These are phyloP conservation scores for Colletotrichum sp. DNA, from an alignment of 2,329 filamentous ascomycete species.

Conservation along the genomic window DNA sequence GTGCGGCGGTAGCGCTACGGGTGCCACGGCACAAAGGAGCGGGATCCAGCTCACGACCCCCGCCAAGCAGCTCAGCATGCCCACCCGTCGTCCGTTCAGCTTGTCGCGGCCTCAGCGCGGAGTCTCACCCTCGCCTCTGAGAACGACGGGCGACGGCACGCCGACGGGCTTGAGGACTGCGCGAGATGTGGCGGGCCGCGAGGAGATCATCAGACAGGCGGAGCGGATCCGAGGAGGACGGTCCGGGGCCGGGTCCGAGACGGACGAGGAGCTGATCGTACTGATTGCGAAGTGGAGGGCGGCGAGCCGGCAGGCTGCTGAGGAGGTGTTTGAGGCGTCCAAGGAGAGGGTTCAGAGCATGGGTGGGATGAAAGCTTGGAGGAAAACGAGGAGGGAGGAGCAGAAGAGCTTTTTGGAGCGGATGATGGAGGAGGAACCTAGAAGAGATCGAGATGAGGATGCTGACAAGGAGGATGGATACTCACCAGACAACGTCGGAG, in stretches of 20 bases:
- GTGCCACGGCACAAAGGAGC: neutral
- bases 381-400: conserved; percentile 20
- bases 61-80: neutral
- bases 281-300: conserved; percentile 21
- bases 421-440: conserved; percentile 31
- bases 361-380: conserved; percentile 12
- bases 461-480: neutral
- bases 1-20: neutral
- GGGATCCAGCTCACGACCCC: neutral
- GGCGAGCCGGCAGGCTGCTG: conserved; percentile 20
- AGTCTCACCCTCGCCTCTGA: neutral
- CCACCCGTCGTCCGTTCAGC: conserved; percentile 7
- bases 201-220: conserved; percentile 17
- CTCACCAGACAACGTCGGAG: neutral
- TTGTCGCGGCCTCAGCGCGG: neutral
- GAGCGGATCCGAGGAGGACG: neutral
- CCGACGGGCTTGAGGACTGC: neutral
- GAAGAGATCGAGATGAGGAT: neutral
- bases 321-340: conserved; percentile 18
- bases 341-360: conserved; percentile 4
- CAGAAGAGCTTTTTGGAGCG: conserved; percentile 35
- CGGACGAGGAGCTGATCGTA: conserved; percentile 7
- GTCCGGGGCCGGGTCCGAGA: neutral
- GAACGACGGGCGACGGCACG: neutral
- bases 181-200: conserved; percentile 5